Evolutionary conservation across 768 basidiomycete genomes (phyloP), one percentile per base, ranked within the genome.

Genomic region (Hortiboletus flavorubellus): DNA sequence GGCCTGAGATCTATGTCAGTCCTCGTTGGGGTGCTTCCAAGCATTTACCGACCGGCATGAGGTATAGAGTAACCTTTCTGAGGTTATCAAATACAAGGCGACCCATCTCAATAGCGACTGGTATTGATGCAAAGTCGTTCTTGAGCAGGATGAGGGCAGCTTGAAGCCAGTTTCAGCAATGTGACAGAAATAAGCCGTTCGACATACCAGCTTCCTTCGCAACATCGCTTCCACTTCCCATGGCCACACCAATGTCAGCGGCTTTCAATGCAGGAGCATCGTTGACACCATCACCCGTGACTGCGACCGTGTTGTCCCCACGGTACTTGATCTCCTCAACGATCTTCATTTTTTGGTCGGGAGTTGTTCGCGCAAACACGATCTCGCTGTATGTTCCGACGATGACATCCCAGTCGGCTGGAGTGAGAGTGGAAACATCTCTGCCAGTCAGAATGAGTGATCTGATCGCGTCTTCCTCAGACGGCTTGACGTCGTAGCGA

Each of bases 61-160:
- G 62, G 48, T 77, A 76, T 15, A 76, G 50, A 4, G 75, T 75
- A 18, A 78, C 68, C 70, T 81, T 78, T 74, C 78, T 76, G 23
- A 85, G 64, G 59, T 84, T 84, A 59, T 83, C 80, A 54, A 84
- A 84, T 1, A 81, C 78, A 16, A 81, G 69, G 15, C 82, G 78
- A 48, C 84, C 84, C 66, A 82, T 78, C 63, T 82, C 75, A 54
- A 85, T 80, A 5, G 80, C 83, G 34, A 78, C 72, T 14, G 77
- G 77, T 63, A 86, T 84, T 0, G 82, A 81, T 12, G 78, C 72
- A 62, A 85, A 80, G 68, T 82, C 78, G 53, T 83, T 80, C 58
- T 83, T 79, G 54, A 82, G 75, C 29, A 85, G 65, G 21, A 84
- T 75, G 43, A 83, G 65, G 38, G 69, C 63, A 64, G 75, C 75